These are phyloP conservation scores for Aphanomyces cochlioides DNA, from an alignment of 352 stramenopile genomes.

Conservation along the genomic window DNA sequence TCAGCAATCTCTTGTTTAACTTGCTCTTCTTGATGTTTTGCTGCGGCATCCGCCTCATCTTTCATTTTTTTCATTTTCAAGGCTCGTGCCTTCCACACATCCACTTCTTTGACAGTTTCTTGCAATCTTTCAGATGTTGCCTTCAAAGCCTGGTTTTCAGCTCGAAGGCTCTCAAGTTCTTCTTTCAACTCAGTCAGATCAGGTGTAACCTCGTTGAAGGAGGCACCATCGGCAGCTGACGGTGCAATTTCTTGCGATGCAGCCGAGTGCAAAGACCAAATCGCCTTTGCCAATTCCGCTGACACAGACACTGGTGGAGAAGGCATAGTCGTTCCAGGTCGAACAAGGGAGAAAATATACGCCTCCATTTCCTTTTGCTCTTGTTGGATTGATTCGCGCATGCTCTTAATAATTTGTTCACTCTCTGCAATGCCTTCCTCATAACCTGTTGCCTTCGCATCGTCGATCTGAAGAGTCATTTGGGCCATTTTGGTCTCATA, in stretches of 20 bases:
- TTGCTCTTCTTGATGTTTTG: conserved; percentile 12
- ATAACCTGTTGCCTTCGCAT: conserved; percentile 58
- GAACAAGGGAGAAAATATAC: conserved; percentile 1
- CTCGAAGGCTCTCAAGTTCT: conserved; percentile 35
- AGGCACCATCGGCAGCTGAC: too few species aligned
- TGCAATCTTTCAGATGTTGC: conserved; percentile 28
- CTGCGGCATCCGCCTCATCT: conserved; percentile 49
- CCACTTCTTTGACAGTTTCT: conserved; percentile 51
- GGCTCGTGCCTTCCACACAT: conserved; percentile 72
- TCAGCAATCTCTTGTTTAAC: neutral
- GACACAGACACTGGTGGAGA: neutral
- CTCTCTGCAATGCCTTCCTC: conserved; percentile 75
- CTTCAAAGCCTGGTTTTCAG: conserved; percentile 32
- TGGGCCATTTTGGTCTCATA: conserved; percentile 74
- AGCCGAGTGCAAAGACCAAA: conserved; percentile 17
- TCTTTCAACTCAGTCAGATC: conserved; percentile 22
- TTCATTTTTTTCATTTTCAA: conserved; percentile 86
- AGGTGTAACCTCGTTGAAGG: too few species aligned
- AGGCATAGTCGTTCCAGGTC: neutral
- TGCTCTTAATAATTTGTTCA: conserved; percentile 59
- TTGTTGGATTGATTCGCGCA: conserved; percentile 31
- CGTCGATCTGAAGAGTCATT: conserved; percentile 71
- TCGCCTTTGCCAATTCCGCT: neutral
- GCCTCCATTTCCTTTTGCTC: conserved; percentile 6
- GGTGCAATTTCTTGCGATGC: neutral